These are phyloP conservation scores for Lachnellula suecica DNA, from an alignment of 2,329 filamentous ascomycete genomes.

Conservation along the genomic window DNA sequence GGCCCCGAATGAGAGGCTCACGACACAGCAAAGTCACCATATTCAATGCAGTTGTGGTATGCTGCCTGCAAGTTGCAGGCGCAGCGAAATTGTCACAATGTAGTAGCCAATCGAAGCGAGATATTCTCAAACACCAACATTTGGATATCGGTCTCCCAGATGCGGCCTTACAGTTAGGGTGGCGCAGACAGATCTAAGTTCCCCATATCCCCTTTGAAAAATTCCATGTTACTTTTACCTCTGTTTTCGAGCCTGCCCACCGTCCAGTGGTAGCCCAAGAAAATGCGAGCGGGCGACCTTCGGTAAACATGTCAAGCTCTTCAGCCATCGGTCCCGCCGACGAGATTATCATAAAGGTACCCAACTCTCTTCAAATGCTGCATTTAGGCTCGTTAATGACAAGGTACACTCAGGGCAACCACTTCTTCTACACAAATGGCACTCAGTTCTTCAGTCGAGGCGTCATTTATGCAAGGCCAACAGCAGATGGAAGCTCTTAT, in stretches of 20 bases:
- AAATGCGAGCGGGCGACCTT: not conserved
- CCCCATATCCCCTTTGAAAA: not conserved
- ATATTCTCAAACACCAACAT: not conserved
- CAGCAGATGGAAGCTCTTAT: constrained; percentile 53
- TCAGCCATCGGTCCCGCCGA: not conserved
- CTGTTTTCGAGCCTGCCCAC: not conserved
- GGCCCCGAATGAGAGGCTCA: not conserved
- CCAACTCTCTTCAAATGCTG: not conserved
- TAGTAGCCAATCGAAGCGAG: not conserved
- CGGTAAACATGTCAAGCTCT: not conserved
- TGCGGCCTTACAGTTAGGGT: not conserved
- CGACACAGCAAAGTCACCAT: not conserved
- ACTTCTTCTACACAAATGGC: constrained; percentile 35
- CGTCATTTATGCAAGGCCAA: constrained; percentile 62
- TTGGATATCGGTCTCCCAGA: not conserved
- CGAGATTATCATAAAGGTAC: not conserved
- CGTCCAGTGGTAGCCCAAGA: no score
- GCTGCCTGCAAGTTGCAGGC: not conserved
- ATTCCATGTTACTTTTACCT: not conserved
- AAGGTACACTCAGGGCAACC: no score
- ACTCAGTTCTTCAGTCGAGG: constrained; percentile 65
- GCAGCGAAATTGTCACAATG: not conserved
- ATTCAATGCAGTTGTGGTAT: not conserved
- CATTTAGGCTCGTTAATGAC: no score
- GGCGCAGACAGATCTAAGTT: not conserved